These are phyloP conservation scores for Phytophthora sp. DNA, from an alignment of 352 stramenopile species.

Conservation along the genomic window DNA sequence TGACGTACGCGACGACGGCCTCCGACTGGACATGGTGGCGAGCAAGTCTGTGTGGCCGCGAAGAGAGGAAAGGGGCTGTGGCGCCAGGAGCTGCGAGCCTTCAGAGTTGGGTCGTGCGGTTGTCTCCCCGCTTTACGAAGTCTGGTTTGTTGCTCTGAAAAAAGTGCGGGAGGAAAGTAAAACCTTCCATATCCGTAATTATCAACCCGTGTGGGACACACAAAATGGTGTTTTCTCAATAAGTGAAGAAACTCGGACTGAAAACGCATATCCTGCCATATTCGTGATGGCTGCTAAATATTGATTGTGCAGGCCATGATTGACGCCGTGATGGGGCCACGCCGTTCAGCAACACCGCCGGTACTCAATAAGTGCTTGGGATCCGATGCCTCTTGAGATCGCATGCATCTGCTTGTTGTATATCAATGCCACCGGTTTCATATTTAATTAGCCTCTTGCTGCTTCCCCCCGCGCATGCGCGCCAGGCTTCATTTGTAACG, in stretches of 20 bases:
- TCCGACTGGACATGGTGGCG: slow-evolving; percentile 34
- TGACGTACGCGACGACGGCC: slow-evolving; percentile 38
- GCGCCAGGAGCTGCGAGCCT: slow-evolving; percentile 10
- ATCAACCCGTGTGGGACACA: neutral
- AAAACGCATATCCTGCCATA: slow-evolving; percentile 6
- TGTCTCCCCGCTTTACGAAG: slow-evolving; percentile 21
- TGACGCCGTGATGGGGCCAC: slow-evolving; percentile 20
- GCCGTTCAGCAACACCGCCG: slow-evolving; percentile 20
- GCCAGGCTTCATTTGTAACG: slow-evolving; percentile 10
- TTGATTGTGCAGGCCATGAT: slow-evolving; percentile 1
- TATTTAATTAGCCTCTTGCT: neutral
- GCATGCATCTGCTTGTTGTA: neutral
- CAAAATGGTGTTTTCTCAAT: neutral
- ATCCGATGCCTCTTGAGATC: neutral
- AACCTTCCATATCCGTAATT: slow-evolving; percentile 10
- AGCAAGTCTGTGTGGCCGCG: slow-evolving; percentile 1
- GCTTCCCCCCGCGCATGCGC: neutral
- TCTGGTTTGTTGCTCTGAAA: slow-evolving; percentile 12
- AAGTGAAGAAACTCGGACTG: neutral
- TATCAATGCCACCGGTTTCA: neutral
- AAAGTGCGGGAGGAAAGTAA: slow-evolving; percentile 28
- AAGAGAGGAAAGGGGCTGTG: slow-evolving; percentile 11
- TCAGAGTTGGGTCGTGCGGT: slow-evolving; percentile 24
- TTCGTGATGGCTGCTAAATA: slow-evolving; percentile 21
- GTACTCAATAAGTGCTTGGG: neutral